These are phyloP conservation scores for Globisporangium nodosum DNA, from an alignment of 352 stramenopile species.

Conservation along the genomic window DNA sequence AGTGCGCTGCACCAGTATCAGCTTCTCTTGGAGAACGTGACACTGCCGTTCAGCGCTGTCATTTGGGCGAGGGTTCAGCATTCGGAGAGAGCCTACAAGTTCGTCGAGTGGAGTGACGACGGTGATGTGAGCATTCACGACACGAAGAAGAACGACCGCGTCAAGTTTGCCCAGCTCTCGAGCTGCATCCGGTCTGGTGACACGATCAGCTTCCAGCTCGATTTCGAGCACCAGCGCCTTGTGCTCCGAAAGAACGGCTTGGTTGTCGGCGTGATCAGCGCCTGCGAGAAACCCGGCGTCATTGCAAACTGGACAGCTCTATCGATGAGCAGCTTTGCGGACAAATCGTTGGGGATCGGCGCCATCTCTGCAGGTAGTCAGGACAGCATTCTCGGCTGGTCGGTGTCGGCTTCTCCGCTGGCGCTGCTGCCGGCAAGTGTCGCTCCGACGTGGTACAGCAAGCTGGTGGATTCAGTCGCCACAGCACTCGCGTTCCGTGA, in stretches of 20 bases:
- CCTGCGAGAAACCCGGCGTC: background rate
- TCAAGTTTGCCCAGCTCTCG: conserved; percentile 14
- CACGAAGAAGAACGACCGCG: conserved; percentile 3
- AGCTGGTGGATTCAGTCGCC: conserved; percentile 45
- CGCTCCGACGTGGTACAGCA: conserved; percentile 53
- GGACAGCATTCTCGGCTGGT: conserved; percentile 4
- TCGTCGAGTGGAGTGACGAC: conserved; percentile 21
- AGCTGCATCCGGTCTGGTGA: conserved; percentile 33
- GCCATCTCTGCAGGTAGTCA: background rate
- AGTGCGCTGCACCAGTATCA: conserved; percentile 6
- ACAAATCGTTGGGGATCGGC: background rate
- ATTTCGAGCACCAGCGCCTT: conserved; percentile 24
- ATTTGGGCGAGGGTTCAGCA: conserved; percentile 1
- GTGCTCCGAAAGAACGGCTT: conserved; percentile 39
- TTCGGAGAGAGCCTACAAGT: background rate
- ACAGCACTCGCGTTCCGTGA: conserved; percentile 55
- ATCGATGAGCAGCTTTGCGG: conserved; percentile 5
- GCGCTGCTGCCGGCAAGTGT: conserved; percentile 22
- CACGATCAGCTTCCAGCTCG: conserved; percentile 31
- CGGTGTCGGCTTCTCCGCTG: conserved; percentile 28
- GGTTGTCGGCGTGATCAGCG: conserved; percentile 15
- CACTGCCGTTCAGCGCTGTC: conserved; percentile 18
- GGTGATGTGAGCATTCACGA: conserved; percentile 15
- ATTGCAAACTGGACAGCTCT: background rate
- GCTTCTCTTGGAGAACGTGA: conserved; percentile 19